phyloP scores from a whole-genome alignment of 257 asterid genomes.

The Gardenia jasminoides region DNA sequence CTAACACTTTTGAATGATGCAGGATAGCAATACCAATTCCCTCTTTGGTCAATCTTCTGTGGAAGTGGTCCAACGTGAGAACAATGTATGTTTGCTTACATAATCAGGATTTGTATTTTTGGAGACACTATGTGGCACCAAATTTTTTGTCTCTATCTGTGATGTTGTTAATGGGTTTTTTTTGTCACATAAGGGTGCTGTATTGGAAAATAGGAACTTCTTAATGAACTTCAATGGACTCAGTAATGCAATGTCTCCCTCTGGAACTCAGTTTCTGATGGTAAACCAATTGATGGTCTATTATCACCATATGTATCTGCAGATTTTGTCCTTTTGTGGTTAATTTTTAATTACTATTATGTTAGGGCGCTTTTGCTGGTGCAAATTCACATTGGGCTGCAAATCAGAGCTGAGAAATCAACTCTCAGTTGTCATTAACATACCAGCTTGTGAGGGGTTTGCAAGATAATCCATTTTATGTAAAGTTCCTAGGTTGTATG shows the following conservation, averaged over 20 bases:
- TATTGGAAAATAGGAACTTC: not conserved
- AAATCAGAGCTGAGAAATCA: not conserved
- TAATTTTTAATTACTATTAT: not conserved
- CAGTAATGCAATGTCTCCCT: not conserved
- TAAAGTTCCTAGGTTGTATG: not conserved
- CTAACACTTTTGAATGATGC: not conserved
- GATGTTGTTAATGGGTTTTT: not conserved
- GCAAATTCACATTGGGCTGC: not conserved
- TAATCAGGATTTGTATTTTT: not conserved
- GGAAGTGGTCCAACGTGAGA: slow-evolving; percentile 1
- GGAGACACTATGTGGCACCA: not conserved
- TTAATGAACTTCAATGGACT: not conserved
- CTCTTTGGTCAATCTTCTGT: not conserved
- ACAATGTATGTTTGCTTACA: not conserved
- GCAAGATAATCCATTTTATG: not conserved
- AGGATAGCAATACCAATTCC: not conserved
- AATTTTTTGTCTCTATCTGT: not conserved
- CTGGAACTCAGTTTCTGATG: not conserved
- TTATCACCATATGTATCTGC: not conserved
- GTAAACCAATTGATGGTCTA: not conserved
- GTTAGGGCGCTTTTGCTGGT: not conserved
- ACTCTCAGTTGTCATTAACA: not conserved
- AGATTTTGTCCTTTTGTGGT: not conserved
- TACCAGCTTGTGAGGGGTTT: not conserved
- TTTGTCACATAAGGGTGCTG: not conserved